Evolutionary conservation across 805 yeast genomes (phyloP).

Genomic region (Candida coleopterorum): DNA sequence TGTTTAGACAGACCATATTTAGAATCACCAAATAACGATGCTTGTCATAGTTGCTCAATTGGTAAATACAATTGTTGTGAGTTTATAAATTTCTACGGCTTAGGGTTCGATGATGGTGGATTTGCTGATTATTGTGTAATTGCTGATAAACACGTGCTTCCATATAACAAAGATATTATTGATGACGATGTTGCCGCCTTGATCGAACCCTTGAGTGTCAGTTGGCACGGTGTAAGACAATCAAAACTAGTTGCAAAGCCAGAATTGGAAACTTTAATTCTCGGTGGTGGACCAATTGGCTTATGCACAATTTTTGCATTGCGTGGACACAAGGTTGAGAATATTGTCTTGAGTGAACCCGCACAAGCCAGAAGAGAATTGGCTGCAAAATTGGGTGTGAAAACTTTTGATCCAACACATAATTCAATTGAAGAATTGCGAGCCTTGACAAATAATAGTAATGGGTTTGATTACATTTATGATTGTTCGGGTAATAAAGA

Average conservation of each 20-base stretch:
- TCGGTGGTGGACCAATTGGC: conserved; percentile 65
- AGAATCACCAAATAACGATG: conserved; percentile 19
- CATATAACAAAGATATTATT: conserved; percentile 35
- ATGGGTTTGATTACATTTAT: conserved; percentile 45
- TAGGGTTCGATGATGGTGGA: conserved; percentile 56
- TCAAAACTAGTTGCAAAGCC: conserved; percentile 30
- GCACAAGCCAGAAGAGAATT: conserved; percentile 51
- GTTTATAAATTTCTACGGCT: conserved; percentile 45
- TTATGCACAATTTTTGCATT: conserved; percentile 51
- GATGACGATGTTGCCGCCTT: conserved; percentile 47
- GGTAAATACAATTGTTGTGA: conserved; percentile 53
- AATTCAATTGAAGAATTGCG: conserved; percentile 29
- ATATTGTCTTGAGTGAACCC: conserved; percentile 58
- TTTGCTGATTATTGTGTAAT: conserved; percentile 47
- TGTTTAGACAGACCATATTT: conserved; percentile 45
- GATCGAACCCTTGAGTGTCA: conserved; percentile 54
- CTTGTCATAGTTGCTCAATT: conserved; percentile 46
- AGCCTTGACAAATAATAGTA: conserved; percentile 25
- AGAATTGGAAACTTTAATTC: conserved; percentile 42
- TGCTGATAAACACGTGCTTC: conserved; percentile 33
- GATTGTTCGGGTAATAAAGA: conserved; percentile 55
- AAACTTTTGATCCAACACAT: conserved; percentile 16
- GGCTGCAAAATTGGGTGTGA: conserved; percentile 46
- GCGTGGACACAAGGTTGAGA: conserved; percentile 35
- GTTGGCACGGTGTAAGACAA: conserved; percentile 55